Base-by-base conservation (phyloP, 2,329 filamentous ascomycete species). In the Fusarium zealandicum region DNA sequence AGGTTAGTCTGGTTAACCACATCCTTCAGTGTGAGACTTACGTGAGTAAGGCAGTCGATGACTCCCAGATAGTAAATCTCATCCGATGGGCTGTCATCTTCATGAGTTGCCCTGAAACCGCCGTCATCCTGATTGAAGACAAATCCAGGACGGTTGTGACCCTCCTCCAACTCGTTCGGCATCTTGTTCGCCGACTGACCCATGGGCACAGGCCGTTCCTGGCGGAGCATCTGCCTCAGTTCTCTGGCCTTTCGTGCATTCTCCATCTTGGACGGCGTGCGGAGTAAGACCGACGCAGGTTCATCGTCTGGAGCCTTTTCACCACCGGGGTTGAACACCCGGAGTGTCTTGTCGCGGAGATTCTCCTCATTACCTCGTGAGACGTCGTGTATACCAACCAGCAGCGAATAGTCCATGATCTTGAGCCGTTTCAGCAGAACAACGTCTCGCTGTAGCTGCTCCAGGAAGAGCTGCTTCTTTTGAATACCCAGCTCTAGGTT, bases 21-120 rank as follows among this genome's bases (percentile, higher is more conserved):
- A 37, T 51, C 33, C 36, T 51, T 30, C 36, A 20, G 37, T 12
- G 4, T 17, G 6, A 28, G 46, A 84, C 90, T 85, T 82, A 96
- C 92, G 73, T 97, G 92, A 67, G 95, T 99, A 68, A 99, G 80
- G 74, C 95, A 99, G 75, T 99, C 95, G 73, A 99, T 99, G 67
- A 99, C 96, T 30, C 95, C 96, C 7, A 99, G 85, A 72, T 99
- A 99, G 75, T 99, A 99, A 35, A 99, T 92, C 75, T 96, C 92
- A 48, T 97, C 91, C 2, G 89, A 93, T 2, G 90, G 86, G 13
- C 80, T 78, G 59, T 96, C 89, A 73, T 96, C 87, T 73, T 97
- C 92, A 70, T 97, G 92, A 1, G 95, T 98, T 11, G 95, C 93
- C 64, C 88, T 83, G 75, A 97, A 92, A 3, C 95, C 95, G 41